These are phyloP conservation scores for Clavispora fructus DNA, from an alignment of 805 yeast genomes.

Conservation along the genomic window DNA sequence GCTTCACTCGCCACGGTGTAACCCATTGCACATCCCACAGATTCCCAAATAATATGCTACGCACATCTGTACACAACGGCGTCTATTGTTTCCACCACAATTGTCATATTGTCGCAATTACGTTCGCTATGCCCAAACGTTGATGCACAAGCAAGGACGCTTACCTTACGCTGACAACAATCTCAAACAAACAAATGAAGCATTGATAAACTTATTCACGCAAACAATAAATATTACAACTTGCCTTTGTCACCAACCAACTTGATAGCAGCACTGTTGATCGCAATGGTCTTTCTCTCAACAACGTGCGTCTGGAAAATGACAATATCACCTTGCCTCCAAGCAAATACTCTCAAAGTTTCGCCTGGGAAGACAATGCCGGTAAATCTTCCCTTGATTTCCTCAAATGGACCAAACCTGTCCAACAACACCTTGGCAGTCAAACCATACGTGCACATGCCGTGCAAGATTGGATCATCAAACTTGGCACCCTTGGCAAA, in stretches of 20 bases:
- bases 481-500: slow-evolving; percentile 88
- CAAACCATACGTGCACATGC: slow-evolving; percentile 83
- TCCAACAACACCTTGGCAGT: slow-evolving; percentile 71
- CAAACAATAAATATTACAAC: slow-evolving; percentile 19
- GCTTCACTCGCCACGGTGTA: no score
- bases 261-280: slow-evolving; percentile 83
- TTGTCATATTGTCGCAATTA: no score
- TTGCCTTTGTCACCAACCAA: slow-evolving; percentile 37
- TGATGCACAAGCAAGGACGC: neutral
- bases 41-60: neutral
- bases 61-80: neutral
- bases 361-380: slow-evolving; percentile 96
- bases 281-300: slow-evolving; percentile 73
- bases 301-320: slow-evolving; percentile 78
- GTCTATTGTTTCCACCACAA: neutral
- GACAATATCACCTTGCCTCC: slow-evolving; percentile 73
- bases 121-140: no score
- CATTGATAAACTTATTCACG: slow-evolving; percentile 1
- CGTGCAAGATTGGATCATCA: slow-evolving; percentile 85
- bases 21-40: no score
- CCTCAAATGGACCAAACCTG: slow-evolving; percentile 74
- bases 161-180: neutral
- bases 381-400: slow-evolving; percentile 85
- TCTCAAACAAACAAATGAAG: slow-evolving; percentile 2
- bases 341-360: slow-evolving; percentile 69